Conservation (phyloP, 768 basidiomycete species). For the Suillus hirtellus region DNA sequence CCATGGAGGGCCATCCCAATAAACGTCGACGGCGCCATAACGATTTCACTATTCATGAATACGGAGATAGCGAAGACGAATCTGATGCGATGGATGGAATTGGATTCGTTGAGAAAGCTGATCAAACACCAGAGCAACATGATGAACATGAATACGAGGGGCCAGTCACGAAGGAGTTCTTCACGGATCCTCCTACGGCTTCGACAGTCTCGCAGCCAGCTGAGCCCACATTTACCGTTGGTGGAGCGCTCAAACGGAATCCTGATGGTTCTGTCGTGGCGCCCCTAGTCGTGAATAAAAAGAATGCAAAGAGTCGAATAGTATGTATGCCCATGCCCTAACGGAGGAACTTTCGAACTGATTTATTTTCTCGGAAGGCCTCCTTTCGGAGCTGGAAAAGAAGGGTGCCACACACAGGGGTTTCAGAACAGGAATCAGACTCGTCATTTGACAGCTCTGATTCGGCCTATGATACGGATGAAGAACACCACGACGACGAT, state of each 20-base stretch:
- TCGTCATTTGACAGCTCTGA: constrained; percentile 79
- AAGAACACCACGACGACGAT: constrained; percentile 23
- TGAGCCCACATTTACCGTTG: constrained; percentile 37
- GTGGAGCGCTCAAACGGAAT: constrained; percentile 67
- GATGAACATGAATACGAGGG: background rate
- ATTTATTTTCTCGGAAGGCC: constrained; percentile 27
- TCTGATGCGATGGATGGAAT: constrained; percentile 32
- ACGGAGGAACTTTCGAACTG: constrained; percentile 10
- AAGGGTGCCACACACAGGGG: constrained; percentile 28
- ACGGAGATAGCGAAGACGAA: constrained; percentile 34
- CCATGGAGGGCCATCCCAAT: constrained; percentile 47
- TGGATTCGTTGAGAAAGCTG: constrained; percentile 12
- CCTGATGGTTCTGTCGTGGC: constrained; percentile 57
- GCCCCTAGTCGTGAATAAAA: constrained; percentile 46
- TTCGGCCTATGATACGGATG: constrained; percentile 58
- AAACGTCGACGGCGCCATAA: constrained; percentile 51
- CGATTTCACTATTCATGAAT: constrained; percentile 13
- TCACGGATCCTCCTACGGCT: constrained; percentile 19
- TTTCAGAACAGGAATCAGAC: constrained; percentile 43
- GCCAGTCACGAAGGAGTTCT: constrained; percentile 5
- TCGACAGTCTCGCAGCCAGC: constrained; percentile 17
- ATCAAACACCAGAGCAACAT: background rate
- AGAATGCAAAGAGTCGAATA: constrained; percentile 43
- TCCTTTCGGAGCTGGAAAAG: constrained; percentile 55
- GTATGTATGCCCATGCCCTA: constrained; percentile 31